These are phyloP conservation scores for Wallacemonas collosoma DNA, from an alignment of 208 protist species.

Conservation along the genomic window DNA sequence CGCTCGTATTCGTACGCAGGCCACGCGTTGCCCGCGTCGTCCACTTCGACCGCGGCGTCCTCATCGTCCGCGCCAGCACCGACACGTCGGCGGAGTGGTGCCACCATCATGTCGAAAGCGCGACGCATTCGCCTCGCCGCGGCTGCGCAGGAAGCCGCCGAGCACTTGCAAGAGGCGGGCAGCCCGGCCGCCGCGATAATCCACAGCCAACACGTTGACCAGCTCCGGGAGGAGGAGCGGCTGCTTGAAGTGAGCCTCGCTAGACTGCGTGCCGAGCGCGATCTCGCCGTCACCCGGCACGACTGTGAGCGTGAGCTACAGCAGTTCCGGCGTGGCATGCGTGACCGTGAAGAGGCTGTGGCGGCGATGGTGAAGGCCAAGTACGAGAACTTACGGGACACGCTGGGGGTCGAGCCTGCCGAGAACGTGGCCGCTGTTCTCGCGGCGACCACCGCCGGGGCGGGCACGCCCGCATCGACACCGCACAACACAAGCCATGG, in stretches of 20 bases:
- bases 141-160: constrained; percentile 26
- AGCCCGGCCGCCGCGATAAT: constrained; percentile 37
- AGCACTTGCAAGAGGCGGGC: constrained; percentile 29
- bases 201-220: constrained; percentile 48
- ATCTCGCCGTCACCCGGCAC: constrained; percentile 50
- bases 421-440: background rate
- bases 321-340: constrained; percentile 41
- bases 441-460: background rate
- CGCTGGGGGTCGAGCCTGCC: background rate
- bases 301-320: constrained; percentile 45
- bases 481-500: background rate
- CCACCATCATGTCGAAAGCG: constrained; percentile 48
- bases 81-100: background rate
- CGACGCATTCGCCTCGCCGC: constrained; percentile 49
- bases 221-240: constrained; percentile 58
- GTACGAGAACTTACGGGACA: background rate
- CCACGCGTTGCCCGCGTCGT: background rate
- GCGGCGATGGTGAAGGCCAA: constrained; percentile 10
- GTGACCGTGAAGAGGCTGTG: constrained; percentile 30
- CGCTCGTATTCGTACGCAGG: background rate
- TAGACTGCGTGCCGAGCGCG: constrained; percentile 56
- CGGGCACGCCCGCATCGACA: background rate
- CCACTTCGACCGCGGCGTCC: background rate
- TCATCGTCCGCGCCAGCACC: background rate
- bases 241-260: constrained; percentile 58